phyloP scores from a whole-genome alignment of 2,329 filamentous ascomycete genomes.

The Fusarium sp. region DNA sequence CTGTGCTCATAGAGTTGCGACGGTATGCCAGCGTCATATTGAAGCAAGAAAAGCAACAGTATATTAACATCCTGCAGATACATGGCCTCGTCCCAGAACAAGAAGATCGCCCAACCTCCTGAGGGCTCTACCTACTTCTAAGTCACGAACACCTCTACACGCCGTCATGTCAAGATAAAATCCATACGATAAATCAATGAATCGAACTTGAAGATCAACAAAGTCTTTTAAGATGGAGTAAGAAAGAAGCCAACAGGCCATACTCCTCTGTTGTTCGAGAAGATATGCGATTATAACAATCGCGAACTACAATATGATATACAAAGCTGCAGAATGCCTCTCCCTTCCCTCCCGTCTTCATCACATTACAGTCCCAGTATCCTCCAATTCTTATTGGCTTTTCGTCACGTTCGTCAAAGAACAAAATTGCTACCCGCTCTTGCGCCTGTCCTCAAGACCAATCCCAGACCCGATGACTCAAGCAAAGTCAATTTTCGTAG shows the following conservation, averaged over 20 bases:
- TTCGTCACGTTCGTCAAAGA: slow-evolving; percentile 37
- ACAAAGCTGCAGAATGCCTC: slow-evolving; percentile 30
- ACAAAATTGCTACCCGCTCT: slow-evolving; percentile 22
- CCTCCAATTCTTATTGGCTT: slow-evolving; percentile 24
- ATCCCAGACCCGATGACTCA: slow-evolving; percentile 17
- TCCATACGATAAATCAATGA: not conserved
- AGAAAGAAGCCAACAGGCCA: slow-evolving; percentile 29
- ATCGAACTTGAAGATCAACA: slow-evolving; percentile 17
- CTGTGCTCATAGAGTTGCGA: slow-evolving; percentile 85
- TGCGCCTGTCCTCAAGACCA: slow-evolving; percentile 7
- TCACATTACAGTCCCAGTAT: slow-evolving; percentile 32
- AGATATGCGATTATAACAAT: slow-evolving; percentile 33
- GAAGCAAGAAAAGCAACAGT: not conserved
- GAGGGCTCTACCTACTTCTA: slow-evolving; percentile 73
- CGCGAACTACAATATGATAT: slow-evolving; percentile 43
- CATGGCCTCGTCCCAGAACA: slow-evolving; percentile 91
- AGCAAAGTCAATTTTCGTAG: slow-evolving; percentile 16
- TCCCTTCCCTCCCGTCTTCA: slow-evolving; percentile 17
- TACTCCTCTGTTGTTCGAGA: slow-evolving; percentile 25
- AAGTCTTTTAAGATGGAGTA: slow-evolving; percentile 3
- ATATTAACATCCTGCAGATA: slow-evolving; percentile 64
- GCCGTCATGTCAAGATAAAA: slow-evolving; percentile 18
- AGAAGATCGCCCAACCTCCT: slow-evolving; percentile 93
- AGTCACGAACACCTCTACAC: slow-evolving; percentile 7
- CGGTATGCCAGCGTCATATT: slow-evolving; percentile 59